Percentiles rank a stretch among this genome's conserved stretches.
phyloP scores from a whole-genome alignment of 345 rosid species.

The Bruguiera sexangula region DNA sequence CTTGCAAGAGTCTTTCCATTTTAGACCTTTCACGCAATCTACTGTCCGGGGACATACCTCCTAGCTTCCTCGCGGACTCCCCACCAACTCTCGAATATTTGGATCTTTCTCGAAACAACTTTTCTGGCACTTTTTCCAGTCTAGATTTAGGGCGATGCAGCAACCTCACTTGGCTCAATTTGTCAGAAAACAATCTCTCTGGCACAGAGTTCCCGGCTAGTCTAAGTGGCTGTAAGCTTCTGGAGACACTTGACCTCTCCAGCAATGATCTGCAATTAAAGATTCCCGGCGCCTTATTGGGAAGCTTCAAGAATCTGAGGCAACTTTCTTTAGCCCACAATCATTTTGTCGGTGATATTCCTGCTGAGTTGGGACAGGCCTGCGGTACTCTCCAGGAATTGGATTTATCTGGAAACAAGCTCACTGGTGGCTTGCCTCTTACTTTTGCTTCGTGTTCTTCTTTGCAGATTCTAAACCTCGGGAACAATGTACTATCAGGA shows the following conservation, averaged over 20 bases:
- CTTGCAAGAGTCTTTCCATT: conserved; percentile 46
- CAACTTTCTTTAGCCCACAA: conserved; percentile 58
- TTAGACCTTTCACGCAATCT: conserved; percentile 71
- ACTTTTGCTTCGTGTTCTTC: conserved; percentile 47
- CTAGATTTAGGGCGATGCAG: conserved; percentile 58
- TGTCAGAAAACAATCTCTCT: conserved; percentile 60
- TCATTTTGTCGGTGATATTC: conserved; percentile 58
- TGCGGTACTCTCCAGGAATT: conserved; percentile 56
- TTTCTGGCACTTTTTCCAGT: conserved; percentile 54
- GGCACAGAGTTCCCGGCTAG: conserved; percentile 48
- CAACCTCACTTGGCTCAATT: conserved; percentile 50
- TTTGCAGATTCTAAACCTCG: conserved; percentile 63
- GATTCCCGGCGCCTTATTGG: conserved; percentile 62
- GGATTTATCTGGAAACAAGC: conserved; percentile 69
- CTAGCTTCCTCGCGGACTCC: conserved; percentile 38
- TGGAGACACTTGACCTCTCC: conserved; percentile 64
- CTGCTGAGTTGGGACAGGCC: conserved; percentile 55
- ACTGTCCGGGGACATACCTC: conserved; percentile 57
- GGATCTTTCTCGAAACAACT: conserved; percentile 72
- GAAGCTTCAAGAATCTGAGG: conserved; percentile 49
- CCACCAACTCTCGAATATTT: conserved; percentile 48
- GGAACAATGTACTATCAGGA: conserved; percentile 65
- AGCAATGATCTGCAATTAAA: conserved; percentile 46
- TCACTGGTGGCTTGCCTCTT: conserved; percentile 58
- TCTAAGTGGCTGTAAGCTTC: conserved; percentile 46